Percentiles rank a stretch among this genome's conserved stretches.
Conservation (phyloP, 2,329 filamentous ascomycete genomes). For the Penicillium thymicola region DNA sequence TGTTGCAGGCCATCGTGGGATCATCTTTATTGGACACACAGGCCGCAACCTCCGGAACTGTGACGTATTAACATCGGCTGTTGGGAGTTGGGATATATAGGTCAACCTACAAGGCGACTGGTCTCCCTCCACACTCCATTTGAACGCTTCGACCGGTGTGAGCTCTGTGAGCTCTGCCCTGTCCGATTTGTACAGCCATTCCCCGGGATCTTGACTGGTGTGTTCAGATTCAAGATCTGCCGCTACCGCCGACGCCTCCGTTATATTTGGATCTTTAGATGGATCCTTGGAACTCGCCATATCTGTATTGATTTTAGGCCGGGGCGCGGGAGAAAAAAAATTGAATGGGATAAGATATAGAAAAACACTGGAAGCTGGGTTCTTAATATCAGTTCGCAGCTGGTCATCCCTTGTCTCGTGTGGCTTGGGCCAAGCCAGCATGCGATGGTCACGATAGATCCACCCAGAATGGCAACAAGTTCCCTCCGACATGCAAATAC, state of each 20-base stretch:
- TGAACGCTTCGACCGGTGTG: conserved; percentile 36
- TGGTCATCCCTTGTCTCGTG: neutral
- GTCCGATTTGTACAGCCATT: conserved; percentile 6
- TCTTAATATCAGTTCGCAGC: neutral
- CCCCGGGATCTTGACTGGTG: neutral
- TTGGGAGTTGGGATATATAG: neutral
- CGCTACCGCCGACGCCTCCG: neutral
- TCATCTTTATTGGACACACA: conserved; percentile 38
- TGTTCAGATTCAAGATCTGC: conserved; percentile 10
- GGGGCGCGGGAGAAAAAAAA: neutral
- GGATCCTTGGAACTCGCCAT: neutral
- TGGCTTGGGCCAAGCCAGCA: neutral
- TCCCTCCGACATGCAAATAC: neutral
- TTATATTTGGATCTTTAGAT: neutral
- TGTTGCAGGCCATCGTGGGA: conserved; percentile 32
- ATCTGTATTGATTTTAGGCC: neutral
- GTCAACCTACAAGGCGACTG: conserved; percentile 35
- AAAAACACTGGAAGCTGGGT: too few relatives aligned
- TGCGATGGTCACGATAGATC: conserved; percentile 3
- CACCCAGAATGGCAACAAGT: conserved; percentile 2
- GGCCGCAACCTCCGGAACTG: conserved; percentile 39
- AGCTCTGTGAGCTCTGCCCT: conserved; percentile 29
- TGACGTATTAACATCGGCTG: neutral
- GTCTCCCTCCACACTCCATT: conserved; percentile 39
- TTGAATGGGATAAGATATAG: neutral